Percentiles rank a stretch among this genome's conserved stretches.
These are phyloP conservation scores for Mallotus nudiflorus DNA, from an alignment of 345 rosid species.

Conservation along the genomic window DNA sequence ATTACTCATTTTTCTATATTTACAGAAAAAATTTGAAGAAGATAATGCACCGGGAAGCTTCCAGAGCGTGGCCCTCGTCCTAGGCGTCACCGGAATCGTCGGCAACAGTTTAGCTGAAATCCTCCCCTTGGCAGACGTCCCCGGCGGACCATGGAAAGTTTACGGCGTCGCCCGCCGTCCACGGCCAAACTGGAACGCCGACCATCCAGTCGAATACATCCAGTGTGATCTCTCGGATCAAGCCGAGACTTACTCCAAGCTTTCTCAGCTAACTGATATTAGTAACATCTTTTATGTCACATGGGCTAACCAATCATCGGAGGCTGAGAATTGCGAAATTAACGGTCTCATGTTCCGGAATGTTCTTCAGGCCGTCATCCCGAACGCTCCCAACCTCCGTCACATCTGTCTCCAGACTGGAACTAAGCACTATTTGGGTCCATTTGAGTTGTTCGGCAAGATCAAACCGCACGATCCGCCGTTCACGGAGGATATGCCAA, in stretches of 20 bases:
- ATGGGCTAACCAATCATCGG: constrained; percentile 56
- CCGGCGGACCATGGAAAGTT: constrained; percentile 94
- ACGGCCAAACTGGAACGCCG: constrained; percentile 75
- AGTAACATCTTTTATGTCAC: constrained; percentile 79
- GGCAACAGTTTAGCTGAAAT: constrained; percentile 93
- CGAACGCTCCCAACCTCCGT: constrained; percentile 65
- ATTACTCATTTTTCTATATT: constrained; percentile 1
- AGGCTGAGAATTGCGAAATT: constrained; percentile 55
- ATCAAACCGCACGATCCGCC: constrained; percentile 57
- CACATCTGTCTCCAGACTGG: constrained; percentile 92
- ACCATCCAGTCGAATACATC: constrained; percentile 74
- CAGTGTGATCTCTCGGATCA: constrained; percentile 72
- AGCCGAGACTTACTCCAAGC: constrained; percentile 49
- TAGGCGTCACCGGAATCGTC: constrained; percentile 88
- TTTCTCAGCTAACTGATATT: constrained; percentile 62
- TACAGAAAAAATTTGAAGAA: constrained; percentile 67
- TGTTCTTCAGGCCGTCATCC: constrained; percentile 60
- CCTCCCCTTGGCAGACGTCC: constrained; percentile 82
- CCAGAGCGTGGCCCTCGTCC: constrained; percentile 72
- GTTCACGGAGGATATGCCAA: constrained; percentile 77
- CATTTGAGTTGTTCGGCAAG: constrained; percentile 35
- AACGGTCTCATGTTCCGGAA: constrained; percentile 77
- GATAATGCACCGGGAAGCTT: constrained; percentile 51
- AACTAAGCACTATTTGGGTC: constrained; percentile 59
- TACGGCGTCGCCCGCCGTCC: constrained; percentile 91